Evolutionary conservation across 2,329 filamentous ascomycete species (phyloP), one percentile per base, ranked within the genome.

Genomic region (Colletotrichum magnum): DNA sequence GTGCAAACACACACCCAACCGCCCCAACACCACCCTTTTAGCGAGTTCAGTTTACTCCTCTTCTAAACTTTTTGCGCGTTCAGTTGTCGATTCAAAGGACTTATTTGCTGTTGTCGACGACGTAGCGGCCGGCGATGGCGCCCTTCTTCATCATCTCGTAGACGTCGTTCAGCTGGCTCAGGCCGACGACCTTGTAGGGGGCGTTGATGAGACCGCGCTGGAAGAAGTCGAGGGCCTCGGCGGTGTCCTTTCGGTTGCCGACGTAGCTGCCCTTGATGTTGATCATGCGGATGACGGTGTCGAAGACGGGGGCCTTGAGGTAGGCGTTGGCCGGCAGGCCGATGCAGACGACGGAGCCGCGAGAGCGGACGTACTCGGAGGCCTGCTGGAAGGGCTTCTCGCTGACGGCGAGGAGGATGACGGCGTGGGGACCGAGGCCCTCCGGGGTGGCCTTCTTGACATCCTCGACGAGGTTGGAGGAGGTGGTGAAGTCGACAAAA

Each of bases 351-450:
- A 98, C 93, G 47, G 89, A 88, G 69, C 95, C 95, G 70, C 90
- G 90, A 64, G 94, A 88, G 69, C 95, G 93, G 71, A 97, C 92
- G 82, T 98, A 97, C 81, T 89, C 91, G 56, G 93, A 90, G 50
- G 95, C 95, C 85, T 98, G 95, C 84, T 97, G 94, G 90, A 98
- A 98, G 62, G 95, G 95, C 86, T 92, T 94, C 88, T 98, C 95
- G 75, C 86, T 89, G 60, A 94, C 94, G 71, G 95, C 95, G 70
- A 98, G 89, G 52, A 98, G 87, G 73, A 98, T 86, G 71, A 95
- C 94, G 47, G 94, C 95, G 76, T 97, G 93, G 5, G 95, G 94
- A 60, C 95, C 95, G 16, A 94, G 87, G 21, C 93, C 93, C 75
- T 95, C 94, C 32, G 89, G 83, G 1, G 94, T 97, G 32, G 91